Base-by-base conservation (phyloP, 176 grass and related monocot species). In the Pontederia crassipes region DNA sequence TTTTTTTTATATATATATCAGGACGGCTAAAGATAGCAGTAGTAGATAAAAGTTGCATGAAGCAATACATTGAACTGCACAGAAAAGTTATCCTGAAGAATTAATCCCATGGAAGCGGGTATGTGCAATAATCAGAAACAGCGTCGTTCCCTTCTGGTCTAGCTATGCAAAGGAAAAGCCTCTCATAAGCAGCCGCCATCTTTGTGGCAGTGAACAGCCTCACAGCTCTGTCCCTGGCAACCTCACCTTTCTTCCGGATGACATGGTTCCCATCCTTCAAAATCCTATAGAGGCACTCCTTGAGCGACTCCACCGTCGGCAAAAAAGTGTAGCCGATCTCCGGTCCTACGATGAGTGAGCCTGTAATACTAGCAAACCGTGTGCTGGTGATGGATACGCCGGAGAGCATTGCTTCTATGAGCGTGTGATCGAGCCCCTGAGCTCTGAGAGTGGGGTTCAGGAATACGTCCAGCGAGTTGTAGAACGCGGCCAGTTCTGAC, bases 101-200 rank as follows among this genome's bases (percentile, higher is more conserved):
- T 40, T 40, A 61, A 49, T 28, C 28, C 68, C 53, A 48, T 51
- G 53, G 17, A 49, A 57, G 72, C 24, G 53, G 59, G 60, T 82
- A 82, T 61, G 17, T 52, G 45, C 80, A 82, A 29, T 77, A 82
- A 45, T 82, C 51, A 4, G 32, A 4, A 26, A 11, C 35, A 13
- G 20, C 53, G 35, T 52, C 51, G 4, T 66, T 59, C 8, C 28
- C 62, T 47, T 55, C 28, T 45, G 35, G 48, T 55, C 40, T 57
- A 28, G 76, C 50, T n/a, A 85, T 59, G 64, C 77, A 85, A 28
- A 73, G 48, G 65, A 85, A 85, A 45, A 76, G 65, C 61, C 77
- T 75, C 59, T 85, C 82, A 59, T 85, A 85, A 58, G 76, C 77
- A n/a, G 59, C 59, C 4, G 82, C 76, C 82, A 85, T 85, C 74